phyloP scores from a whole-genome alignment of 805 yeast genomes.

The Wickerhamiella lipophila region DNA sequence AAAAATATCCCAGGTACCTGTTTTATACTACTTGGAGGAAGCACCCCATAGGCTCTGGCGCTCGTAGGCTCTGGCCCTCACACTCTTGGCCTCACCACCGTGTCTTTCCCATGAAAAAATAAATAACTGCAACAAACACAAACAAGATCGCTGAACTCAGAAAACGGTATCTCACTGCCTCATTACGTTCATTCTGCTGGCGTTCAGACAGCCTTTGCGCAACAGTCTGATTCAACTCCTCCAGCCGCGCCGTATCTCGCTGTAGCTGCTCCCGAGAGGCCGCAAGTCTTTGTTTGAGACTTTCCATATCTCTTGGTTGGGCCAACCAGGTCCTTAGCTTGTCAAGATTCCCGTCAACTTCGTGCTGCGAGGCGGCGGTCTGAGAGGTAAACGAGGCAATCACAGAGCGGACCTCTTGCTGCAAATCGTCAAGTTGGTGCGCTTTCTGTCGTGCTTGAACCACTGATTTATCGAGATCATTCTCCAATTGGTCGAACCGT shows the following conservation, averaged over 20 bases:
- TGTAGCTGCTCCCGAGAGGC: conserved; percentile 20
- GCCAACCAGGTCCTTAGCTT: conserved; percentile 20
- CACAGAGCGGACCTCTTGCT: conserved; percentile 16
- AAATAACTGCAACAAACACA: conserved; percentile 12
- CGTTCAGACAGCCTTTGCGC: conserved; percentile 17
- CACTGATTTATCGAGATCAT: conserved; percentile 16
- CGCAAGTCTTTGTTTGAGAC: conserved; percentile 21
- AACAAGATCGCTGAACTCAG: conserved; percentile 13
- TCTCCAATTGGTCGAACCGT: conserved; percentile 17
- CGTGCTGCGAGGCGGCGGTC: conserved; percentile 15
- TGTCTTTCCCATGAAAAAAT: background rate
- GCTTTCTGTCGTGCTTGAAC: conserved; percentile 21
- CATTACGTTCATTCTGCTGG: conserved; percentile 16
- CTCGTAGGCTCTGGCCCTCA: no score
- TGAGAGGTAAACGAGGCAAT: conserved; percentile 19
- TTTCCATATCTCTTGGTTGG: conserved; percentile 20
- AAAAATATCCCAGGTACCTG: no score
- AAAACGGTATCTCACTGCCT: conserved; percentile 11
- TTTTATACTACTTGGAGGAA: no score
- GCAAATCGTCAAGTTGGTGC: conserved; percentile 21
- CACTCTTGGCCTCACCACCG: no score
- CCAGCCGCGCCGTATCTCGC: conserved; percentile 21
- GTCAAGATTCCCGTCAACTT: conserved; percentile 20
- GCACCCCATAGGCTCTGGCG: no score
- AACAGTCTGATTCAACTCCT: conserved; percentile 19